Conservation (phyloP, 2,329 filamentous ascomycete species). For the Botrytis byssoidea region DNA sequence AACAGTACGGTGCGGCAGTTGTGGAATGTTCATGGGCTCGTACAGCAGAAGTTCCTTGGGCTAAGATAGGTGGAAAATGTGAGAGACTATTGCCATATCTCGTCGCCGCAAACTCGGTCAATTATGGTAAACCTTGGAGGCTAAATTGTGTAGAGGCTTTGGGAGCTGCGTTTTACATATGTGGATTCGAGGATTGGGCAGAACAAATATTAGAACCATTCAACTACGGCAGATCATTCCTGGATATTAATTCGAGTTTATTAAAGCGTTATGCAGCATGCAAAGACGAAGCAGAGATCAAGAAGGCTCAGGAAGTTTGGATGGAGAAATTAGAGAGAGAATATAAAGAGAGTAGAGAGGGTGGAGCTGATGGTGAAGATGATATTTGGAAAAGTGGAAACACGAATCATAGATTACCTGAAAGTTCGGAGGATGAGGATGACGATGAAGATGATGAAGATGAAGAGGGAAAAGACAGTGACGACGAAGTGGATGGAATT, state of each 20-base stretch:
- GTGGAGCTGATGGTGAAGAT: constrained; percentile 56
- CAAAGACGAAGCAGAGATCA: constrained; percentile 75
- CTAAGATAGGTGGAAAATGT: constrained; percentile 87
- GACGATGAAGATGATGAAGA: constrained; percentile 46
- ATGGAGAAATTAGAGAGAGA: constrained; percentile 86
- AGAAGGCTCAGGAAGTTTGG: constrained; percentile 83
- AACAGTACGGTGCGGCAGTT: constrained; percentile 88
- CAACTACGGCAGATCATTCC: constrained; percentile 81
- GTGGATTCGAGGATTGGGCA: constrained; percentile 88
- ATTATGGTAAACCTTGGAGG: constrained; percentile 94
- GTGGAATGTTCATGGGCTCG: constrained; percentile 98
- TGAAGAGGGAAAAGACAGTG: constrained; percentile 47
- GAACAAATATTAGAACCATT: constrained; percentile 80
- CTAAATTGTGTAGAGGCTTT: constrained; percentile 95
- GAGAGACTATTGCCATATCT: constrained; percentile 90
- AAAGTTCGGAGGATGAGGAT: constrained; percentile 54
- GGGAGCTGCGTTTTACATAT: constrained; percentile 90
- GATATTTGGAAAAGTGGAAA: constrained; percentile 94
- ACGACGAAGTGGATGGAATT: constrained; percentile 55
- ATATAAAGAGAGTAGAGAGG: constrained; percentile 75
- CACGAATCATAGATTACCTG: constrained; percentile 63
- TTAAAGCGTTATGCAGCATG: constrained; percentile 84
- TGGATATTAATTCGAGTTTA: constrained; percentile 84
- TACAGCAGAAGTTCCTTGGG: constrained; percentile 87
- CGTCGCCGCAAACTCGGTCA: constrained; percentile 93